A percentile compares a stretch with the other conserved stretches of the same genome.
These are phyloP conservation scores for Verticillium longisporum DNA, from an alignment of 2,329 filamentous ascomycete genomes.

Conservation along the genomic window DNA sequence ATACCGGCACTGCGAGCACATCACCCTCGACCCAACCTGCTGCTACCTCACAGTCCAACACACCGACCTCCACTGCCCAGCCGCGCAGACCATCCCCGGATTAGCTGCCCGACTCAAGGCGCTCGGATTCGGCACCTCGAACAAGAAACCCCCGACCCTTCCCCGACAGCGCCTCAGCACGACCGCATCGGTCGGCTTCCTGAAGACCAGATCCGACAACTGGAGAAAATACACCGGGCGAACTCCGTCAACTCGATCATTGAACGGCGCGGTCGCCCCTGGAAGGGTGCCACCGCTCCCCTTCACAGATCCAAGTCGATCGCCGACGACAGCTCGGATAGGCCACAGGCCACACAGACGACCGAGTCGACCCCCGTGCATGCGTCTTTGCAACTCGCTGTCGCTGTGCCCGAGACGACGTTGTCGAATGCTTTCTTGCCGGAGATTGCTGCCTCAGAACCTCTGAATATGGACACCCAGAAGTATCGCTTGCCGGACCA, in stretches of 20 bases:
- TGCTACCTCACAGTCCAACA: slow-evolving; percentile 14
- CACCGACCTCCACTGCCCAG: slow-evolving; percentile 18
- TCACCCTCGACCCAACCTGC: slow-evolving; percentile 10
- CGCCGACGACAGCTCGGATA: slow-evolving; percentile 1
- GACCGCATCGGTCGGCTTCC: slow-evolving; percentile 60
- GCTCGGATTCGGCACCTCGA: slow-evolving; percentile 48
- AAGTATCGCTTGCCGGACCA: slow-evolving; percentile 71
- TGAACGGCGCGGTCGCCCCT: slow-evolving; percentile 62
- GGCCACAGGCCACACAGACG: background rate
- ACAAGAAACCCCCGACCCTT: slow-evolving; percentile 25
- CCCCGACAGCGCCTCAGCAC: slow-evolving; percentile 16
- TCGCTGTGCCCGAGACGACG: slow-evolving; percentile 11
- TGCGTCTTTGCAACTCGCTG: background rate
- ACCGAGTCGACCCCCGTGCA: background rate
- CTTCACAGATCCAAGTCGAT: slow-evolving; percentile 31
- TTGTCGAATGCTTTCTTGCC: slow-evolving; percentile 30
- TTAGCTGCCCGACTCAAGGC: slow-evolving; percentile 59
- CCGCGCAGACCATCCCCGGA: slow-evolving; percentile 54
- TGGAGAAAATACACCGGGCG: slow-evolving; percentile 61
- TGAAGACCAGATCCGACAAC: slow-evolving; percentile 61
- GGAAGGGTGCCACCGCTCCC: slow-evolving; percentile 59
- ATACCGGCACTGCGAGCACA: slow-evolving; percentile 9
- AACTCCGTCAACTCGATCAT: slow-evolving; percentile 44
- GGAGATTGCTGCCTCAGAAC: slow-evolving; percentile 42
- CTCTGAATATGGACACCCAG: slow-evolving; percentile 61